Evolutionary conservation across 208 protist genomes (phyloP).

Genomic region (Angomonas ambiguus): DNA sequence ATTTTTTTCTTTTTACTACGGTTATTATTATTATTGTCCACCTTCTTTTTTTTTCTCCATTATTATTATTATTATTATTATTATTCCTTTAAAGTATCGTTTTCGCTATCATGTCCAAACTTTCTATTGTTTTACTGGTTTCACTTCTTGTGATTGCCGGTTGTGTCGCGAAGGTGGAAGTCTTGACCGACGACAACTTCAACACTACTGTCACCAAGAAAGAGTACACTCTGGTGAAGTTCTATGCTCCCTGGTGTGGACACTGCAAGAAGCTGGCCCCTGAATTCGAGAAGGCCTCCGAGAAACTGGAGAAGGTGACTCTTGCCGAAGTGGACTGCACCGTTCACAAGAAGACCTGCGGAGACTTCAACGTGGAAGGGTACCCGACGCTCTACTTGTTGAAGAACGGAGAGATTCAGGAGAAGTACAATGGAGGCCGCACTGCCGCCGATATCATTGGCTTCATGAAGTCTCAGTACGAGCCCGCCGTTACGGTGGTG

Average conservation of each 20-base stretch:
- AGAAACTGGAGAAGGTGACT: constrained; percentile 37
- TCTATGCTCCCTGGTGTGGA: constrained; percentile 94
- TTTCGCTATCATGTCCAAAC: background rate
- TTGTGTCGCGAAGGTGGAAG: constrained; percentile 42
- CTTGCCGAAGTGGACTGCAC: constrained; percentile 86
- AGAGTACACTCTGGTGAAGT: constrained; percentile 87
- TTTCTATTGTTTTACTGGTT: background rate
- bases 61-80: constrained; percentile 4
- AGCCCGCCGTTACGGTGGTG: constrained; percentile 32
- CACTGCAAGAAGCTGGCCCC: constrained; percentile 93
- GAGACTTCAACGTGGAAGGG: constrained; percentile 64
- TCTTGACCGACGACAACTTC: constrained; percentile 60
- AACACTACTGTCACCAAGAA: constrained; percentile 34
- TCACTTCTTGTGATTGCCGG: background rate
- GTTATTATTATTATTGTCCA: background rate
- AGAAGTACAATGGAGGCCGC: constrained; percentile 64
- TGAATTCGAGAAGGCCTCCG: constrained; percentile 74
- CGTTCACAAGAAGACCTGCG: constrained; percentile 45
- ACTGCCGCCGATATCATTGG: constrained; percentile 44
- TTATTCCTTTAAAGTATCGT: background rate
- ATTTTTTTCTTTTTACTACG: constrained; percentile 9
- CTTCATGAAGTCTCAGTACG: constrained; percentile 55
- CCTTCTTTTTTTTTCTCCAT: constrained; percentile 1
- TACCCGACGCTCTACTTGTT: constrained; percentile 86
- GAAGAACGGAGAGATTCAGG: constrained; percentile 55